A percentile compares a stretch with the other conserved stretches of the same genome.
Evolutionary conservation across 306 rosid genomes (phyloP).

Genomic region (Fagus sylvatica): DNA sequence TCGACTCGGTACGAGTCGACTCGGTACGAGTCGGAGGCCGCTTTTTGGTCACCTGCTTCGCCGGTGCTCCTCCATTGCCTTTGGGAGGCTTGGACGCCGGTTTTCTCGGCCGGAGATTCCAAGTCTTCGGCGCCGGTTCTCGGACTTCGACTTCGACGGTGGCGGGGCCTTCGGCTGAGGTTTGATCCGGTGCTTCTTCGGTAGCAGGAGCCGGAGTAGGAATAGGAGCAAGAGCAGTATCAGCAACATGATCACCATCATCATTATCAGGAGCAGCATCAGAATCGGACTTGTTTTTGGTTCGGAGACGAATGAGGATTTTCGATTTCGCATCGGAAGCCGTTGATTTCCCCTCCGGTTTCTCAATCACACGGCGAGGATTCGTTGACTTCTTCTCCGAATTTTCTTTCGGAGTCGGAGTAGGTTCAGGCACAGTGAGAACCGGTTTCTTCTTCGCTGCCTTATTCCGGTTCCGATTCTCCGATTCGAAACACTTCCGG

Average conservation of each 20-base stretch:
- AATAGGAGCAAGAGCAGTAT: too few species aligned
- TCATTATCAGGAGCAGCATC: background rate
- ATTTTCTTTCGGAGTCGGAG: background rate
- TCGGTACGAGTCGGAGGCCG: background rate
- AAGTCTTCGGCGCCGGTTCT: constrained; percentile 17
- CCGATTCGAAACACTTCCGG: background rate
- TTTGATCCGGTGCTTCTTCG: background rate
- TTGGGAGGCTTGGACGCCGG: constrained; percentile 6
- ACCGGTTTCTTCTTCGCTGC: background rate
- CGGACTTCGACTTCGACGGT: background rate
- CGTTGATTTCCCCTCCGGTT: background rate
- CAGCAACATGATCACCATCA: background rate
- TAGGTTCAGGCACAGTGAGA: background rate
- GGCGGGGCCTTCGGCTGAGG: background rate
- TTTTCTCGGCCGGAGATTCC: constrained; percentile 45
- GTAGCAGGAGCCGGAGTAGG: too few species aligned
- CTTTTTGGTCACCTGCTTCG: background rate
- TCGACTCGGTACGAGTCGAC: background rate
- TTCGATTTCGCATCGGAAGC: constrained; percentile 7
- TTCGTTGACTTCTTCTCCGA: background rate
- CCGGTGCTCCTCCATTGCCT: background rate
- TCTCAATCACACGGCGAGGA: background rate
- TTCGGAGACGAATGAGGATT: background rate
- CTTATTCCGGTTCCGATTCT: background rate
- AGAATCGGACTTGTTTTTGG: background rate